A percentile compares a stretch with the other conserved stretches of the same genome.
phyloP scores from a whole-genome alignment of 148 eudicot genomes.

The Oxyria digyna region DNA sequence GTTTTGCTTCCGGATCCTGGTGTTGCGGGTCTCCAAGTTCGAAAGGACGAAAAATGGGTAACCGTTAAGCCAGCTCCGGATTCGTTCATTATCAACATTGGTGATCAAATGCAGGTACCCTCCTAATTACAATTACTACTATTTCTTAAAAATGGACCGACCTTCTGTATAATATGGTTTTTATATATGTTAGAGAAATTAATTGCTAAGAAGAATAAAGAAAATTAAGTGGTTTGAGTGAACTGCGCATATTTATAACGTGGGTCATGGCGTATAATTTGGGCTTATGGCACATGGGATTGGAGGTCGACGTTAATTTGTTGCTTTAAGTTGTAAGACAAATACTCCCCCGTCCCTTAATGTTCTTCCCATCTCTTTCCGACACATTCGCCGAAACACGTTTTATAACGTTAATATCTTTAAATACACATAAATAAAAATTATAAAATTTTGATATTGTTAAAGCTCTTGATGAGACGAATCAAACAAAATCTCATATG shows the following conservation, averaged over 20 bases:
- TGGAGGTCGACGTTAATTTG: neutral
- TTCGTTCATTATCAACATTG: conserved; percentile 76
- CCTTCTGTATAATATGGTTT: neutral
- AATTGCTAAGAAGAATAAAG: too few species aligned
- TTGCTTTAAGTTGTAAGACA: too few species aligned
- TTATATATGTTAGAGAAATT: too few species aligned
- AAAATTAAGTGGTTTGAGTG: too few species aligned
- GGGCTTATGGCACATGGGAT: neutral
- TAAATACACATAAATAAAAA: too few species aligned
- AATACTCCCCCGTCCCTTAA: too few species aligned
- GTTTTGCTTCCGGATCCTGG: conserved; percentile 57
- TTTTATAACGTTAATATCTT: too few species aligned
- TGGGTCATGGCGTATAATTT: neutral
- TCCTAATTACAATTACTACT: neutral
- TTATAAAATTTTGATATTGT: too few species aligned
- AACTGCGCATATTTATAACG: neutral
- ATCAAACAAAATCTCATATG: too few species aligned
- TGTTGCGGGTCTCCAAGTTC: conserved; percentile 82
- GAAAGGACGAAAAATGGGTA: conserved; percentile 43
- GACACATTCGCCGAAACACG: too few species aligned
- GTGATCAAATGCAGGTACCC: conserved; percentile 84
- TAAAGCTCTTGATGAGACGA: too few species aligned
- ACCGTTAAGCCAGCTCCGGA: conserved; percentile 76
- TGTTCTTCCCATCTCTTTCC: too few species aligned
- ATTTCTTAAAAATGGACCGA: neutral